Evolutionary conservation across 345 rosid genomes (phyloP), one percentile per base, ranked within the genome.

Genomic region (Acer campestre): DNA sequence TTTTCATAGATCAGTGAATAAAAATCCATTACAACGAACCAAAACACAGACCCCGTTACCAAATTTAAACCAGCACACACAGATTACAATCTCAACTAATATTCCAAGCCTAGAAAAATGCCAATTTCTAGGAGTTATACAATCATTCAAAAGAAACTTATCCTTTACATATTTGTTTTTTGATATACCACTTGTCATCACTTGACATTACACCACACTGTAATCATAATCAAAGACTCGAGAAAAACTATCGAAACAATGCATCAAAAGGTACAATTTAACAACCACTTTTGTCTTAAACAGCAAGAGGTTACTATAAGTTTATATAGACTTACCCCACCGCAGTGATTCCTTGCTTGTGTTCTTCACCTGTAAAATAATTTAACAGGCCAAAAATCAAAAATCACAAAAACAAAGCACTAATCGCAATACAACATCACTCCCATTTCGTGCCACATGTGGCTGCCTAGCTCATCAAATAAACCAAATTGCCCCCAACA

Each of bases 341-440:
- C 90, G 97, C 20, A 94, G 77, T 35, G 99, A 91, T 75, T 96
- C 98, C 73, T 92, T 92, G 38, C 98, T 98, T 0, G 94, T 89
- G 81, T 82, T 89, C 91, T 88, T 96, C 85, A 95, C 97, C 98
- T 95, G 79, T 1, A 75, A 49, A 81, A 77, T 20, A 80, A 40
- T 38, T 59, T 7, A 49, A 62, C 16, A 22, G 27, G 5, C 2
- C 22, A 61, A 7, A n/a, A 9, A 8, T 66, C 14, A 72, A 31
- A 40, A 48, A 35, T 9, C 46, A 42, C 46, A 5, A 35, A 73
- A 20, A 12, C 40, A 23, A 44, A 25, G 9, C 3, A 35, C 9
- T 17, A n/a, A 17, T n/a, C n/a, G 7, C 20, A 56, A 35, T 35
- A 4, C 38, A 4, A 56, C n/a, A 56, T n/a, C 9, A 56, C 10